Evolutionary conservation across 31 red algal species (phyloP).

Genomic region (Odonthalia washingtoniensis): DNA sequence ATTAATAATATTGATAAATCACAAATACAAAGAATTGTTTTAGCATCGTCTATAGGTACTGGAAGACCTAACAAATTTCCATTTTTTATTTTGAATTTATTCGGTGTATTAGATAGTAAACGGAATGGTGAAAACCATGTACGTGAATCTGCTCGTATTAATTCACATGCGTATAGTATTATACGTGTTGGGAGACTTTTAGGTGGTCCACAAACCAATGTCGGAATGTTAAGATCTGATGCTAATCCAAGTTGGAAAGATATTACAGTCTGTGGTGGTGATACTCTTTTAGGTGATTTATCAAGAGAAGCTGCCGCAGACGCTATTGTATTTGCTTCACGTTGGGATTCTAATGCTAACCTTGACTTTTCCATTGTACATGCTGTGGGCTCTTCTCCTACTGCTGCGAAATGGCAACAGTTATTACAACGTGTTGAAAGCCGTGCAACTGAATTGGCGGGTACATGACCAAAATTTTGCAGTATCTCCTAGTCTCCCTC

Average conservation of each 20-base stretch:
- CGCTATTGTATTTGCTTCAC: conserved; percentile 32
- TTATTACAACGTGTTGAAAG: not conserved
- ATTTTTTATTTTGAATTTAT: conserved; percentile 75
- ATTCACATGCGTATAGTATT: conserved; percentile 49
- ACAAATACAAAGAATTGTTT: conserved; percentile 60
- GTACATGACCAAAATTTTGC: too few relatives aligned
- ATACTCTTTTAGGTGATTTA: conserved; percentile 58
- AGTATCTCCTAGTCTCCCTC: too few relatives aligned
- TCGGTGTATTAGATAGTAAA: conserved; percentile 83
- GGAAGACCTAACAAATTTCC: conserved; percentile 51
- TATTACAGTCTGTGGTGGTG: conserved; percentile 39
- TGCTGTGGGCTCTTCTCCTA: conserved; percentile 28
- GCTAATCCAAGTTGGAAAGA: conserved; percentile 24
- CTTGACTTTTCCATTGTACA: conserved; percentile 67
- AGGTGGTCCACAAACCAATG: conserved; percentile 72
- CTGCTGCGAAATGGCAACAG: conserved; percentile 6
- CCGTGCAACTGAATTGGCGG: not conserved
- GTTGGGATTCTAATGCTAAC: conserved; percentile 38
- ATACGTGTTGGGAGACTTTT: conserved; percentile 64
- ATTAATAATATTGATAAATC: conserved; percentile 37
- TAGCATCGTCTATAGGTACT: conserved; percentile 66
- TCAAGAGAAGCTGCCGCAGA: conserved; percentile 52
- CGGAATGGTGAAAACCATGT: conserved; percentile 63
- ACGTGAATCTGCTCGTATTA: conserved; percentile 21
- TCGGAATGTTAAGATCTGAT: conserved; percentile 41